Conservation (phyloP, 2,329 filamentous ascomycete genomes). For the Xylaria multiplex region DNA sequence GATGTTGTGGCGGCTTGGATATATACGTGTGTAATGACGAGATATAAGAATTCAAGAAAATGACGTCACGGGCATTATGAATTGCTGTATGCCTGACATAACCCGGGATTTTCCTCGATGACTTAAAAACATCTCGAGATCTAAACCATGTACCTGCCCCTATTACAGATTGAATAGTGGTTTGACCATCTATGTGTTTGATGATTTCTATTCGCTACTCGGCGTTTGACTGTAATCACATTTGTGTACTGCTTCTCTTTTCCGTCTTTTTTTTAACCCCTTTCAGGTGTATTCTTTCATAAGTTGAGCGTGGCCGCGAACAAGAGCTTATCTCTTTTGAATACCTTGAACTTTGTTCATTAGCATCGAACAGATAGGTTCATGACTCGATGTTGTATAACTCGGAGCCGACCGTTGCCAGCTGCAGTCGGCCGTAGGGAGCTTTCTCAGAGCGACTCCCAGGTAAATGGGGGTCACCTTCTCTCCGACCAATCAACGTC, state of each 20-base stretch:
- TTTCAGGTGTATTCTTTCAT: background rate
- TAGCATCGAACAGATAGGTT: no score
- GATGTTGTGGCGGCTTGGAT: background rate
- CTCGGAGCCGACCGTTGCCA: conserved; percentile 13
- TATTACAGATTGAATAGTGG: no score
- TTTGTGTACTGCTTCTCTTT: no score
- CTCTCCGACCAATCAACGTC: conserved; percentile 35
- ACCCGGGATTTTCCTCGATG: no score
- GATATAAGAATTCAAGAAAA: background rate
- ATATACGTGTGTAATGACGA: background rate
- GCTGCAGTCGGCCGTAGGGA: background rate
- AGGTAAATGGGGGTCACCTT: conserved; percentile 5
- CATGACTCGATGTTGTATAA: no score
- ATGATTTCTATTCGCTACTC: background rate
- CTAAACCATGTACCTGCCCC: background rate
- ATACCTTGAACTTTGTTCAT: no score
- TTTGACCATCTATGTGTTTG: no score
- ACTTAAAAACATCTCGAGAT: background rate
- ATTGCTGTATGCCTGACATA: background rate
- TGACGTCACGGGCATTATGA: background rate
- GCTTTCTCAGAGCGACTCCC: background rate
- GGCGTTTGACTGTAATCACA: no score
- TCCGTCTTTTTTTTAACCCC: no score
- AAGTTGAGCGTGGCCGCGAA: background rate
- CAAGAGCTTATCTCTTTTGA: no score